Evolutionary conservation across 164 flowering plant genomes (phyloP).

Genomic region (Nymphaea thermarum): DNA sequence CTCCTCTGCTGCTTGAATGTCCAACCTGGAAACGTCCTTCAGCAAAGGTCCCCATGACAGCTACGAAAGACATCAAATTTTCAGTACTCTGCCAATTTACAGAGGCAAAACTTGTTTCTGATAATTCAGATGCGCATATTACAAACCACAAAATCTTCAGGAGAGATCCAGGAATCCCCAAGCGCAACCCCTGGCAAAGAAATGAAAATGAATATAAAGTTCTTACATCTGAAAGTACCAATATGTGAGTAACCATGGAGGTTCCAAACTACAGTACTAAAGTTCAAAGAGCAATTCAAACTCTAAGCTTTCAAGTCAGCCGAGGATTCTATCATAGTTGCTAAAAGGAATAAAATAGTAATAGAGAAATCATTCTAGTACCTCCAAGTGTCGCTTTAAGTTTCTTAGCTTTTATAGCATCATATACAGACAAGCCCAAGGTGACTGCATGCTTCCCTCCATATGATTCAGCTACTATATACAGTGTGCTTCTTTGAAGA

Average conservation of each 20-base stretch:
- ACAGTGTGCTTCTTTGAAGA: conserved; percentile 62
- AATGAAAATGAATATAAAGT: not conserved
- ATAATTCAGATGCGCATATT: not conserved
- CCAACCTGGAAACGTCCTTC: conserved; percentile 71
- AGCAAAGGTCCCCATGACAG: conserved; percentile 90
- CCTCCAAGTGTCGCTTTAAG: conserved; percentile 82
- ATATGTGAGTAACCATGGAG: not conserved
- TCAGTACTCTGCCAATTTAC: not conserved
- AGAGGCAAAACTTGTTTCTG: not conserved
- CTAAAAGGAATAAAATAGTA: too few relatives aligned
- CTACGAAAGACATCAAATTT: conserved; percentile 21
- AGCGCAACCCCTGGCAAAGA: conserved; percentile 54
- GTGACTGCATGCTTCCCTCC: conserved; percentile 88
- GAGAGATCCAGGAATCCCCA: conserved; percentile 97
- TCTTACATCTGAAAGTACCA: not conserved
- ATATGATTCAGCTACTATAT: conserved; percentile 82
- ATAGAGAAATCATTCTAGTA: conserved; percentile 8
- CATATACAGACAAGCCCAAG: conserved; percentile 42
- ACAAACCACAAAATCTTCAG: conserved; percentile 87
- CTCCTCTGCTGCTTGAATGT: conserved; percentile 30
- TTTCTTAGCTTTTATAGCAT: conserved; percentile 53
- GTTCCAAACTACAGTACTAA: not conserved
- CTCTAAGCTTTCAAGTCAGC: not conserved
- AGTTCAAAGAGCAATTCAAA: not conserved
- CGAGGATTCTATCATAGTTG: not conserved